Percentiles rank a stretch among this genome's conserved stretches.
phyloP scores from a whole-genome alignment of 2,329 filamentous ascomycete genomes.

The Ampelomyces quisqualis region DNA sequence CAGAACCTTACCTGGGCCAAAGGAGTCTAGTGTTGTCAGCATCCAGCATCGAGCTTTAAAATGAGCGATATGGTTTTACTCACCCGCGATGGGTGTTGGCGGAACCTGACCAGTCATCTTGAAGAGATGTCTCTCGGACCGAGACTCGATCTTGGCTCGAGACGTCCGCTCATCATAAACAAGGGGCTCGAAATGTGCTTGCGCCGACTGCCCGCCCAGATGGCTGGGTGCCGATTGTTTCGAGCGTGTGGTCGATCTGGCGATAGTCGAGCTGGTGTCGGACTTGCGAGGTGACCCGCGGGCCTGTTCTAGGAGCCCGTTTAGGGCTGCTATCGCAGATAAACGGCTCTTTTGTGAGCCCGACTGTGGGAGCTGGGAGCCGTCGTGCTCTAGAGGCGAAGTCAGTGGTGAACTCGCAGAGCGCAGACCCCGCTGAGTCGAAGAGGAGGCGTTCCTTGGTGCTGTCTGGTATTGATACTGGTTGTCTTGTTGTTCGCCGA shows the following conservation, averaged over 20 bases:
- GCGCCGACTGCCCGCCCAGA: slow-evolving; percentile 12
- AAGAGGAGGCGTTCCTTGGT: slow-evolving; percentile 7
- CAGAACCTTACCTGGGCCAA: slow-evolving; percentile 12
- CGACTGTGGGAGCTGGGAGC: slow-evolving; percentile 13
- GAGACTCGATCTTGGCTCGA: slow-evolving; percentile 46
- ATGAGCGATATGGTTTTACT: neutral
- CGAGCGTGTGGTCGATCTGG: slow-evolving; percentile 25
- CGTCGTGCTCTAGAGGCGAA: slow-evolving; percentile 13
- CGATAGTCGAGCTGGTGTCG: slow-evolving; percentile 12
- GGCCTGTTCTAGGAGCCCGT: slow-evolving; percentile 29
- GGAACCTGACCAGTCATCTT: slow-evolving; percentile 37
- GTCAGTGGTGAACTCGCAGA: slow-evolving; percentile 14
- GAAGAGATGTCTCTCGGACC: slow-evolving; percentile 39
- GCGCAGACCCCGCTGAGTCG: slow-evolving; percentile 7
- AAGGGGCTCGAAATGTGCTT: slow-evolving; percentile 20
- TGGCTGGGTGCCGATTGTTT: slow-evolving; percentile 25
- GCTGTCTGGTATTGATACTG: slow-evolving; percentile 11
- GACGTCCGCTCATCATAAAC: slow-evolving; percentile 37
- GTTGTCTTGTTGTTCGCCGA: slow-evolving; percentile 3
- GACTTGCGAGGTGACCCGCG: slow-evolving; percentile 27
- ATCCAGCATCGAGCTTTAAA: neutral
- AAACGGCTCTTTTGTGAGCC: slow-evolving; percentile 19
- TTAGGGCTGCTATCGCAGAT: slow-evolving; percentile 23
- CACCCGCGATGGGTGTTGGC: slow-evolving; percentile 24
- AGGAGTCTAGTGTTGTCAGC: neutral